Conservation (phyloP, 495 filamentous ascomycete genomes). For the Letharia columbiana region DNA sequence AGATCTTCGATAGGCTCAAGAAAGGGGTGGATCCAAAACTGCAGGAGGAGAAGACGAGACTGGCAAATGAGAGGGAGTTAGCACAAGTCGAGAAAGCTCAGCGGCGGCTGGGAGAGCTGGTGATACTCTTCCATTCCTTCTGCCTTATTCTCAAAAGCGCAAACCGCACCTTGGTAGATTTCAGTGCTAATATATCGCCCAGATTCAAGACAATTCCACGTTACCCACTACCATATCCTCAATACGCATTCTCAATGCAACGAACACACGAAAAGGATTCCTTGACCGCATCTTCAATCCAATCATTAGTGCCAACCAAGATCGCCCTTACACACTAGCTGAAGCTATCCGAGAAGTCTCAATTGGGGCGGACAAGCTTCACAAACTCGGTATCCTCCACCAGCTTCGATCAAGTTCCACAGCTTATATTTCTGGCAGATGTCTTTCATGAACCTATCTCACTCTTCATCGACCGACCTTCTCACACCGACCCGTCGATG, state of each 20-base stretch:
- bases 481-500: constrained; percentile 46
- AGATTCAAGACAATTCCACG: constrained; percentile 74
- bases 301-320: constrained; percentile 58
- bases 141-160: not conserved
- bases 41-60: constrained; percentile 52
- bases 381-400: constrained; percentile 59
- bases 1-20: constrained; percentile 62
- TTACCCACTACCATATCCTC: constrained; percentile 72
- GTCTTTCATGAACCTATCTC: constrained; percentile 80
- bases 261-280: constrained; percentile 68
- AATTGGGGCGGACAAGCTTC: constrained; percentile 60
- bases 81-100: constrained; percentile 60
- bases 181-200: constrained; percentile 7
- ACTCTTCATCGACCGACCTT: constrained; percentile 66
- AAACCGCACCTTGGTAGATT: constrained; percentile 6
- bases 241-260: constrained; percentile 69
- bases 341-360: constrained; percentile 66
- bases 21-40: constrained; percentile 52
- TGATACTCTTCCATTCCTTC: constrained; percentile 27
- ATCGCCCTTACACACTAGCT: constrained; percentile 60
- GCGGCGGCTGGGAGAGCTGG: constrained; percentile 48
- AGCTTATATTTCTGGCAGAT: constrained; percentile 38
- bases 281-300: constrained; percentile 71
- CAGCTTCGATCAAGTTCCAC: not conserved
- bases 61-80: constrained; percentile 51